Evolutionary conservation across 192 early-diverging fungal genomes (phyloP).

Genomic region (Coemansia sp.): DNA sequence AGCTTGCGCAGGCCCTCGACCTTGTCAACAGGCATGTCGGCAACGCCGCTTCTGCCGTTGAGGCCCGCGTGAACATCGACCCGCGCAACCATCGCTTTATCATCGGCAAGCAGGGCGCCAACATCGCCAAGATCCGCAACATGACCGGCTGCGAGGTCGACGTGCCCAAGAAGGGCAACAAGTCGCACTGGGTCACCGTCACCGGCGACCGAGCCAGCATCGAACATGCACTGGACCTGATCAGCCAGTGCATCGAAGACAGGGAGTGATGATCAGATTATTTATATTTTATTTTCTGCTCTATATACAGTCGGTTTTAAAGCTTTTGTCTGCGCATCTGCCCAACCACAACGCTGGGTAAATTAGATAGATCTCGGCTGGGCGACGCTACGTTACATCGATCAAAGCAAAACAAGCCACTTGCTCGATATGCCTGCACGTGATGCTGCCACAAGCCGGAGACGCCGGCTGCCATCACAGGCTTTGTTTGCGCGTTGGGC

Average conservation of each 20-base stretch:
- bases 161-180: conserved; percentile 53
- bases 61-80: conserved; percentile 50
- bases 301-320: too few relatives aligned
- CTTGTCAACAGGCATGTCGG: conserved; percentile 18
- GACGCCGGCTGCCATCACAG: background rate
- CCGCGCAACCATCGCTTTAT: conserved; percentile 61
- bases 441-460: too few relatives aligned
- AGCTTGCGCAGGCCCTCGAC: conserved; percentile 46
- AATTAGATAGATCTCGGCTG: too few relatives aligned
- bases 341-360: too few relatives aligned
- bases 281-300: background rate
- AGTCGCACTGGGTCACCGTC: conserved; percentile 27
- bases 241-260: conserved; percentile 33
- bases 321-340: too few relatives aligned
- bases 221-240: conserved; percentile 32
- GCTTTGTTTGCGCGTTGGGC: too few relatives aligned
- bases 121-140: conserved; percentile 66
- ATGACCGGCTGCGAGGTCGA: conserved; percentile 64
- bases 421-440: too few relatives aligned
- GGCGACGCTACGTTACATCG: too few relatives aligned
- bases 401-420: background rate
- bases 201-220: conserved; percentile 27
- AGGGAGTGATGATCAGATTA: background rate
- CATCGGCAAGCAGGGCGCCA: conserved; percentile 72
- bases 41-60: conserved; percentile 10